A percentile compares a stretch with the other conserved stretches of the same genome.
These are phyloP conservation scores for Cercophora samala DNA, from an alignment of 495 filamentous ascomycete genomes.

Conservation along the genomic window DNA sequence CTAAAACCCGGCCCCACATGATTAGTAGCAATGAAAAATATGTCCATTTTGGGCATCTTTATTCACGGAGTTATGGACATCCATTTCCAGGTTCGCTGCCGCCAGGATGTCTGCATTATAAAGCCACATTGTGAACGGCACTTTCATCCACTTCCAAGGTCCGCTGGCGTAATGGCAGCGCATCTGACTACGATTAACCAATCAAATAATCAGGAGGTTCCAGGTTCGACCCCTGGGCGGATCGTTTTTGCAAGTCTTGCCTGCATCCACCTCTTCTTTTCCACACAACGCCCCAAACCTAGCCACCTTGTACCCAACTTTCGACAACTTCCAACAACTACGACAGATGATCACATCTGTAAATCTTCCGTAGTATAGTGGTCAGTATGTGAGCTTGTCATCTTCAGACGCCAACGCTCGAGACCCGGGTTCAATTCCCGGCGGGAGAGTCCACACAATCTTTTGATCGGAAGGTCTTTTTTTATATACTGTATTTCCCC, in stretches of 20 bases:
- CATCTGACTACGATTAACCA: constrained; percentile 1
- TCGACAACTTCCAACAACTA: neutral
- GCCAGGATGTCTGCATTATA: no score
- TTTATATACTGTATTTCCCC: neutral
- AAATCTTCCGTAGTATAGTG: constrained; percentile 7
- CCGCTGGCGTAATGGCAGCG: constrained; percentile 7
- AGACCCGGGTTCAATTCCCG: constrained; percentile 8
- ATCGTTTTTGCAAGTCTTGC: constrained; percentile 2
- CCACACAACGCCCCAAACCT: neutral
- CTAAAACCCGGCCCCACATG: neutral
- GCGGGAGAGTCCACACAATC: neutral
- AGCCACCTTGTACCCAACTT: neutral
- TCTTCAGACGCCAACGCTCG: neutral
- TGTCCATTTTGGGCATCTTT: neutral
- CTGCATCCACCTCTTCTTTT: neutral
- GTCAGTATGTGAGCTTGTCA: constrained; percentile 8
- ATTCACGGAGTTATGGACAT: neutral
- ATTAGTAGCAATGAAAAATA: constrained; percentile 1
- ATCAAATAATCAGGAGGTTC: constrained; percentile 4
- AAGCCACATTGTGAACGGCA: no score
- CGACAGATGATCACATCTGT: neutral
- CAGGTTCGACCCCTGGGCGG: constrained; percentile 7
- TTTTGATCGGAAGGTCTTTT: neutral
- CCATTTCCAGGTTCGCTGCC: neutral
- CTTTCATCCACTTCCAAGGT: neutral